Base-by-base conservation (phyloP, 768 basidiomycete species). In the Kwoniella sp. region DNA sequence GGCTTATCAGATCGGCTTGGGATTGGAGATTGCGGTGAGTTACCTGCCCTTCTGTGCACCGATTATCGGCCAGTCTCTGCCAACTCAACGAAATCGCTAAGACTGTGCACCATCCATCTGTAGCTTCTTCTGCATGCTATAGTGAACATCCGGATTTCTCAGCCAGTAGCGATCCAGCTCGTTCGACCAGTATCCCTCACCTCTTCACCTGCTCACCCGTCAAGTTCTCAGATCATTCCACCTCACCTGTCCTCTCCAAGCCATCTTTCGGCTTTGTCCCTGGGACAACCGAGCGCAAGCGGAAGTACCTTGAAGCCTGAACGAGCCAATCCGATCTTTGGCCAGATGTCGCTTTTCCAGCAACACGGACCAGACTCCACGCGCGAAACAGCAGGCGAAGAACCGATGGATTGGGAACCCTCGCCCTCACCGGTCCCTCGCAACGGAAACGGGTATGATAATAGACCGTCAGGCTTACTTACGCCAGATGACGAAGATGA, bases 381-480 rank as follows among this genome's bases (percentile, higher is more conserved):
- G 36, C 1, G 44, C 27, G 30, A 58, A 9, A 19, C 24, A 26
- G 46, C 60, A 19, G 51, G 64, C 12, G 67, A 55, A 9, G 76
- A 74, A 52, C 51, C 65, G 19, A 80, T 79, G 79, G 79, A 80
- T 29, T 79, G 78, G 79, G 76, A 77, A 51, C 76, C 77, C 8
- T 65, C 68, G 1, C 64, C 60, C 26, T 33, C 58, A 10, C 24
- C 60, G 2, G 49, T 29, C 7, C 33, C 10, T 64, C 27, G n/a
- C 24, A 69, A 55, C n/a, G 53, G 58, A 17, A 25, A 24, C 49
- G 33, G 47, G 46, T 55, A 27, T 30, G 4, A 44, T 19, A 44
- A 44, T 15, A 44, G 40, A 44, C 40, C 40, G 3, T 15, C 40
- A 44, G 40, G 40, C 3, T 15, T 44, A 10, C 17, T 30, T 26